These are phyloP conservation scores for Claviceps sp. DNA, from an alignment of 2,329 filamentous ascomycete species.

Conservation along the genomic window DNA sequence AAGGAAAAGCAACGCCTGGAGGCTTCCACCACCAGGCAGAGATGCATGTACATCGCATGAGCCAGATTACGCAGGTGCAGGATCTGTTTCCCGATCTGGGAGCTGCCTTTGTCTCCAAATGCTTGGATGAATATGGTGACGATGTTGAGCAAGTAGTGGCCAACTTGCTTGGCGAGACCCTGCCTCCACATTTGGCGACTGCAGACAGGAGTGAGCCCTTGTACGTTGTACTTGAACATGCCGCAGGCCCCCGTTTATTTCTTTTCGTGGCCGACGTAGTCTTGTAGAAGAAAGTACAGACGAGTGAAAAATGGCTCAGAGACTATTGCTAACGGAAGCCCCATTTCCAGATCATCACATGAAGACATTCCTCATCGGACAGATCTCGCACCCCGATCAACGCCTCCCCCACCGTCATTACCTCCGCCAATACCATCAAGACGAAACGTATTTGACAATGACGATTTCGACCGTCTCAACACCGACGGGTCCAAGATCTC, in stretches of 20 bases:
- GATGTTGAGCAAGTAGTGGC: conserved; percentile 68
- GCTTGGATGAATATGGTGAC: conserved; percentile 68
- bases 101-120: conserved; percentile 63
- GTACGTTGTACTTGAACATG: conserved; percentile 22
- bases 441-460: conserved; percentile 66
- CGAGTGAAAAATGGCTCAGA: no score
- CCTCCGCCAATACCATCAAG: conserved; percentile 35
- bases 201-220: conserved; percentile 53
- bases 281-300: not conserved
- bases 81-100: conserved; percentile 85
- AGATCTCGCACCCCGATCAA: conserved; percentile 44
- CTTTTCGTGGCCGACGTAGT: not conserved
- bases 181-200: conserved; percentile 53
- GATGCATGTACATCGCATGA: conserved; percentile 70
- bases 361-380: conserved; percentile 11
- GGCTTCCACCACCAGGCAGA: conserved; percentile 27
- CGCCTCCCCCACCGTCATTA: conserved; percentile 32
- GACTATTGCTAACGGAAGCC: conserved; percentile 9
- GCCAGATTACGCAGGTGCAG: conserved; percentile 77
- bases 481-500: conserved; percentile 56
- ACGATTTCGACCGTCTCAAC: conserved; percentile 61
- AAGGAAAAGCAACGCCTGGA: conserved; percentile 28
- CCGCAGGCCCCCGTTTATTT: not conserved
- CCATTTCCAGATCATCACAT: conserved; percentile 15
- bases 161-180: conserved; percentile 64